Base-by-base conservation (phyloP, 106 monocot species). In the Xerophyta viscosa region DNA sequence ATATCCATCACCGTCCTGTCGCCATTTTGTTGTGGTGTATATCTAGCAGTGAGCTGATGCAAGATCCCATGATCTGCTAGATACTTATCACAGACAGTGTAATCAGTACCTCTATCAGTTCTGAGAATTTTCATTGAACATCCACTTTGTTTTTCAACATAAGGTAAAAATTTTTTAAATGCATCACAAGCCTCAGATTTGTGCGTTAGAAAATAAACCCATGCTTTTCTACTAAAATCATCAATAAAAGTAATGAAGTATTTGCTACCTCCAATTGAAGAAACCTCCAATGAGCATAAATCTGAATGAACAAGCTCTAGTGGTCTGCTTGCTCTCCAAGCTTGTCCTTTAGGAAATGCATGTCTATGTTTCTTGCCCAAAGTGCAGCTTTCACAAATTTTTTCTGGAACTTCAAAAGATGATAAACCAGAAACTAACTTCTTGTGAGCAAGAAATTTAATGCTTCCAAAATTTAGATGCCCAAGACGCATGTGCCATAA, bases 401-500 rank as follows among this genome's bases (percentile, higher is more conserved):
- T n/a, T 11, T 30, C 17, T 2, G 52, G 29, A 29, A 24, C n/a
- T 6, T 52, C 17, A 18, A 52, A 18, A 15, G 6, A n/a, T n/a
- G 52, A 28, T n/a, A 52, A 52, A 15, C 1, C 52, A 13, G 5
- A 26, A 13, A 52, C 52, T n/a, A 52, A 17, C 26, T 29, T 24
- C 27, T 52, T 27, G 2, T 18, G 8, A 8, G 52, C 8, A 14
- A 52, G 17, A 28, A 29, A 29, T n/a, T 52, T 52, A 4, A 52
- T 6, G 3, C 52, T 28, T 13, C n/a, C 27, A 30, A 52, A 29
- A 18, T 52, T 29, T 11, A 43, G 26, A 58, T 42, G 39, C 1
- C 58, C 58, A 25, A 14, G 27, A n/a, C 42, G 17, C 24, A 58
- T 24, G 21, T 58, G 58, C 24, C 42, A 58, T 24, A 58, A 26